Evolutionary conservation across 768 basidiomycete species (phyloP).

Genomic region (Hemileccinum rubropunctum): DNA sequence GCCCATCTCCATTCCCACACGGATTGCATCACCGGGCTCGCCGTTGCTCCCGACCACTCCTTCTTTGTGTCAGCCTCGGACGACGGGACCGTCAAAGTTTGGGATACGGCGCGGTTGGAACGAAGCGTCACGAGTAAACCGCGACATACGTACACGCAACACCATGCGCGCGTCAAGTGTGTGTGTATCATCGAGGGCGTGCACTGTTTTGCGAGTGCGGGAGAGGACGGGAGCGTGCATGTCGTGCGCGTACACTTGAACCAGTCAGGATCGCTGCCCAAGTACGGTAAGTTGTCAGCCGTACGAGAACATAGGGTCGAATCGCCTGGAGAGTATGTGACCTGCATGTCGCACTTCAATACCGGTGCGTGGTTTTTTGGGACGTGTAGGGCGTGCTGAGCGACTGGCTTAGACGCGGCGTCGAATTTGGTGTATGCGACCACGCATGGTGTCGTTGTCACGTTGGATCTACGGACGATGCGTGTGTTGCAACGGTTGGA

Average conservation of each 20-base stretch:
- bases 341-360: slow-evolving; percentile 78
- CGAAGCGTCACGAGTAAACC: slow-evolving; percentile 90
- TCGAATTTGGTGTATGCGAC: slow-evolving; percentile 88
- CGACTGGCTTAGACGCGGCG: slow-evolving; percentile 50
- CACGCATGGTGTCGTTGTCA: slow-evolving; percentile 68
- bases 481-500: slow-evolving; percentile 70
- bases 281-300: slow-evolving; percentile 76
- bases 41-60: slow-evolving; percentile 88
- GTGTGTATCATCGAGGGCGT: slow-evolving; percentile 83
- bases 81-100: slow-evolving; percentile 90
- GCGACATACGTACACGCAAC: slow-evolving; percentile 65
- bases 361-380: slow-evolving; percentile 48
- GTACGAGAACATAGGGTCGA: slow-evolving; percentile 81
- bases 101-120: slow-evolving; percentile 92
- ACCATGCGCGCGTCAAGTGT: slow-evolving; percentile 63
- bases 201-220: slow-evolving; percentile 87
- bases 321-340: slow-evolving; percentile 74
- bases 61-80: slow-evolving; percentile 95
- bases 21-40: slow-evolving; percentile 73
- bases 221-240: slow-evolving; percentile 80
- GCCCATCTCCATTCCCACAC: slow-evolving; percentile 83
- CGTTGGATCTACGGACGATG: slow-evolving; percentile 87
- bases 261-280: slow-evolving; percentile 66
- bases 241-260: slow-evolving; percentile 80
- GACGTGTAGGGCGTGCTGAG: neutral